These are phyloP conservation scores for Globisporangium rhizosaccharum DNA, from an alignment of 352 stramenopile species.

Conservation along the genomic window DNA sequence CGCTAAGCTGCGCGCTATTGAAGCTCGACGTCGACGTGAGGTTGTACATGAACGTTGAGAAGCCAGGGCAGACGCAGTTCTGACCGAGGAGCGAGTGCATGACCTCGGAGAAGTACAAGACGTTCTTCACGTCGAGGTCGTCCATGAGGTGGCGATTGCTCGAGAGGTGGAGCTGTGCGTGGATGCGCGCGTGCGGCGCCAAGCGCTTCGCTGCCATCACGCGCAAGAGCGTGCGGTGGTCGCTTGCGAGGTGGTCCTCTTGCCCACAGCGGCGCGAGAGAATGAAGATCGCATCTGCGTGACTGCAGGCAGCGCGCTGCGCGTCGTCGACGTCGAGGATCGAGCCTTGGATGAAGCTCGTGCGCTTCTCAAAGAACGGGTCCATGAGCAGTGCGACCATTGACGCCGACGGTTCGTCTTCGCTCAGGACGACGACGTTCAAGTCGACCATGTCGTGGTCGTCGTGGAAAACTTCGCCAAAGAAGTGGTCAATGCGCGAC, in stretches of 20 bases:
- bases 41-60: conserved; percentile 87
- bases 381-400: conserved; percentile 76
- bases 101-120: conserved; percentile 75
- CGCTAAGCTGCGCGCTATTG: conserved; percentile 15
- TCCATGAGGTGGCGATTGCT: conserved; percentile 72
- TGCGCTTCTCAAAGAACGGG: conserved; percentile 82
- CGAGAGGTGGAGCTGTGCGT: conserved; percentile 75
- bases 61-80: conserved; percentile 82
- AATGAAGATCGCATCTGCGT: conserved; percentile 76
- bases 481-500: conserved; percentile 81
- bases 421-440: conserved; percentile 70
- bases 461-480: conserved; percentile 85
- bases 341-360: conserved; percentile 76
- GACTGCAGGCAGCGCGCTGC: conserved; percentile 54
- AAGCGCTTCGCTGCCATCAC: conserved; percentile 70
- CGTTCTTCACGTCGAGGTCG: conserved; percentile 72
- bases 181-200: conserved; percentile 43
- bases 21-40: conserved; percentile 79
- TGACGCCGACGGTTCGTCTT: conserved; percentile 68
- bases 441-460: conserved; percentile 81
- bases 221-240: conserved; percentile 79
- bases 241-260: conserved; percentile 61
- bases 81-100: conserved; percentile 77
- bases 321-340: conserved; percentile 77
- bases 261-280: conserved; percentile 55